Base-by-base conservation (phyloP, 257 asterid genomes). In the Osmanthus fragrans region DNA sequence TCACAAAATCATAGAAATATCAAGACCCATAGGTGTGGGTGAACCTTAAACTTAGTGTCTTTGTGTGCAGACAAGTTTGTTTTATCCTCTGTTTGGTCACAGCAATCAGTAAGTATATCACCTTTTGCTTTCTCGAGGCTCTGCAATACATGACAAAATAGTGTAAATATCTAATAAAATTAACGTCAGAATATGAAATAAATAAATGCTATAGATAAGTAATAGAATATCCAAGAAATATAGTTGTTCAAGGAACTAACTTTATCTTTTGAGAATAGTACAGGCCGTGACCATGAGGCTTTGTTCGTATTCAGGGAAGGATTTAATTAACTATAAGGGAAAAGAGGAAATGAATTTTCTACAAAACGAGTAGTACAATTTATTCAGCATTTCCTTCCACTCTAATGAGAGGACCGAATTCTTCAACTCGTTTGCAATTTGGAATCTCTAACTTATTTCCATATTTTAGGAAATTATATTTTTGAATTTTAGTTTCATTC, bases 41-140 rank as follows among this genome's bases (percentile, higher is more conserved):
- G 79, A 86, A 92, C 97, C 97, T 92, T 88, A 78, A 94, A 85
- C 72, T 86, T 87, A 74, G 88, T 79, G 64, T 72, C 86, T 27
- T n/a, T 76, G 34, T 56, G 68, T 70, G 87, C 84, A 82, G 76
- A 73, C 77, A 82, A 34, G 73, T 77, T 80, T 25, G 80, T 77
- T 54, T 70, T 84, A 77, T 79, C 86, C 70, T 79, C 86, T 74
- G 80, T 79, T 16, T 58, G 75, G 68, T 77, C 54, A 60, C 85
- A 81, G 83, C 82, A 75, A 58, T 80, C 80, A 73, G 74, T 80
- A 77, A 75, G 79, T 51, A 75, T 56, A 56, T 80, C 83, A 23
- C 25, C 81, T 54, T 82, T 85, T 78, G 79, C 84, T 69, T 81
- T 84, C 74, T 80, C 87, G 73, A 73, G 70, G 51, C 64, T 85